Evolutionary conservation across 2,329 filamentous ascomycete genomes (phyloP).

Genomic region (Zopfia rhizophila): DNA sequence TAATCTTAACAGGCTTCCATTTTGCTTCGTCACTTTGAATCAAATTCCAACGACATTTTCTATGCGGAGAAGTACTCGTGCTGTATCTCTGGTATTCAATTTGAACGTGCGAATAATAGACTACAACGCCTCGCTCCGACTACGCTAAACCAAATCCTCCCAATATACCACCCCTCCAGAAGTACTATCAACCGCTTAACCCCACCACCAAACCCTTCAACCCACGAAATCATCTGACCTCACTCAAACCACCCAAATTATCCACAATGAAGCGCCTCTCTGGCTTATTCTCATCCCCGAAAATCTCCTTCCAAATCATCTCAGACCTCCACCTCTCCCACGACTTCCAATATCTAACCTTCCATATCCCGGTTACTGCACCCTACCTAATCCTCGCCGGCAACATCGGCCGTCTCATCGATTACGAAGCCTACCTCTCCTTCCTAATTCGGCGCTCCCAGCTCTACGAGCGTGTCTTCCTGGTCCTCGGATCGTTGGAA

Average conservation of each 20-base stretch:
- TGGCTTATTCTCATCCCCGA: slow-evolving; percentile 33
- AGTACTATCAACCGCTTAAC: too few relatives aligned
- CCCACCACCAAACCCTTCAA: not conserved
- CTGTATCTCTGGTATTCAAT: too few relatives aligned
- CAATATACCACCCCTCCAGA: too few relatives aligned
- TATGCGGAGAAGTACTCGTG: too few relatives aligned
- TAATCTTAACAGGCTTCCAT: too few relatives aligned
- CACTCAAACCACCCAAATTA: too few relatives aligned
- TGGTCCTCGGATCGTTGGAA: slow-evolving; percentile 41
- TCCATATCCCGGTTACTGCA: slow-evolving; percentile 41
- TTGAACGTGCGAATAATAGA: too few relatives aligned
- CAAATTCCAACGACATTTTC: too few relatives aligned
- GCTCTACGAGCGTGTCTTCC: slow-evolving; percentile 41
- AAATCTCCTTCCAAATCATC: slow-evolving; percentile 42
- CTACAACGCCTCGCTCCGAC: too few relatives aligned
- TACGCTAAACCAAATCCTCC: too few relatives aligned
- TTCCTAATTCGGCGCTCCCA: slow-evolving; percentile 41
- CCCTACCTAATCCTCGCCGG: slow-evolving; percentile 43
- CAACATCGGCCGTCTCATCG: slow-evolving; percentile 42
- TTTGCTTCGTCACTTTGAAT: too few relatives aligned
- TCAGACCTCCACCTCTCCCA: slow-evolving; percentile 45
- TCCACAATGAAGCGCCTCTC: slow-evolving; percentile 34
- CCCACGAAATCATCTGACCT: too few relatives aligned
- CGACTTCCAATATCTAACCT: slow-evolving; percentile 42
- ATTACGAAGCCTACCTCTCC: slow-evolving; percentile 44